Percentiles rank a stretch among this genome's conserved stretches.
Evolutionary conservation across 768 basidiomycete genomes (phyloP).

Genomic region (Boletus patriciae): DNA sequence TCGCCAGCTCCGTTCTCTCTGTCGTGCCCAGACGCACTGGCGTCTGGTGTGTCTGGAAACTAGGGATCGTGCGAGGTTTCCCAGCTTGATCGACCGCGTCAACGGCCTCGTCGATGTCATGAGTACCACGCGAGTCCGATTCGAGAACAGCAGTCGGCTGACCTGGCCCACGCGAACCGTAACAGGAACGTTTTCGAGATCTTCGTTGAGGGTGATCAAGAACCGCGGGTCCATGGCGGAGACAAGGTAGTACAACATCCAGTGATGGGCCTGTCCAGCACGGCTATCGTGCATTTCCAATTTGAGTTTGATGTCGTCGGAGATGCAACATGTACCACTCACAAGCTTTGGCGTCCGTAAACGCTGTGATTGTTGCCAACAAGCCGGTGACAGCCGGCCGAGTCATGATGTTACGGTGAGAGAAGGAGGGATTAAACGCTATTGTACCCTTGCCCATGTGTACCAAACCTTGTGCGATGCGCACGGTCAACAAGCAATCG

Average conservation of each 20-base stretch:
- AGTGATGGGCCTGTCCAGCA: conserved; percentile 95
- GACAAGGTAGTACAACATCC: conserved; percentile 97
- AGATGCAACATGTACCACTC: conserved; percentile 37
- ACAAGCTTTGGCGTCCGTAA: conserved; percentile 94
- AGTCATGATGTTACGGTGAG: conserved; percentile 82
- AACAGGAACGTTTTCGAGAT: conserved; percentile 80
- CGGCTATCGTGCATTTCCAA: conserved; percentile 49
- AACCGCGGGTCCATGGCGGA: conserved; percentile 98
- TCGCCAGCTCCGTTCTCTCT: conserved; percentile 95
- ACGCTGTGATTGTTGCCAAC: conserved; percentile 83
- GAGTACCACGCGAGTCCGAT: background rate
- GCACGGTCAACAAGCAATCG: conserved; percentile 94
- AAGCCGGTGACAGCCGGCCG: conserved; percentile 87
- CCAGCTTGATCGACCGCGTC: conserved; percentile 98
- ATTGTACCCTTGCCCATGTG: conserved; percentile 99
- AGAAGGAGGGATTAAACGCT: conserved; percentile 95
- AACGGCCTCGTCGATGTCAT: conserved; percentile 59
- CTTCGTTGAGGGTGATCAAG: conserved; percentile 93
- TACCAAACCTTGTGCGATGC: conserved; percentile 95
- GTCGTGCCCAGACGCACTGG: conserved; percentile 94
- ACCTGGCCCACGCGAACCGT: conserved; percentile 95
- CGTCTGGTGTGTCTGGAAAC: conserved; percentile 98
- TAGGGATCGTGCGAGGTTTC: conserved; percentile 93
- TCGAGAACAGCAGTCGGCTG: conserved; percentile 20
- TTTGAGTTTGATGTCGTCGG: background rate